Percentiles rank a stretch among this genome's conserved stretches.
phyloP scores from a whole-genome alignment of 257 asterid species.

The Apocynum venetum region DNA sequence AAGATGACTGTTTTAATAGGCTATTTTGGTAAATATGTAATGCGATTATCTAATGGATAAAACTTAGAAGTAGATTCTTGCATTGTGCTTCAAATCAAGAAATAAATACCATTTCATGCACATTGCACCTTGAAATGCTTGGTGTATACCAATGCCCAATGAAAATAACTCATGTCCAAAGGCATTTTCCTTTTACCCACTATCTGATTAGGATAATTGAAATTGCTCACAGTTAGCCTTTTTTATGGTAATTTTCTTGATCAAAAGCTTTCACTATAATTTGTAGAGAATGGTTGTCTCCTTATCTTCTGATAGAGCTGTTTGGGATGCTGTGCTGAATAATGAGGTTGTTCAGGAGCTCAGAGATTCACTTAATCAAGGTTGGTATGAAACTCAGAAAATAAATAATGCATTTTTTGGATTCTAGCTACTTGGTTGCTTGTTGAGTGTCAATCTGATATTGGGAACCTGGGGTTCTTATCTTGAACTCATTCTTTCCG shows the following conservation, averaged over 20 bases:
- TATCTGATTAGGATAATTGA: too few species aligned
- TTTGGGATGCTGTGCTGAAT: conserved; percentile 77
- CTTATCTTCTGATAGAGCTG: conserved; percentile 63
- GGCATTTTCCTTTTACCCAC: background rate
- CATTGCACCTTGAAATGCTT: background rate
- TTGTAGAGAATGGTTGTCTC: conserved; percentile 66
- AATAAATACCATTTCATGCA: background rate
- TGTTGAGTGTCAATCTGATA: background rate
- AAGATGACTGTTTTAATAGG: too few species aligned
- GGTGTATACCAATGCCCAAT: background rate
- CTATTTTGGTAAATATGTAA: too few species aligned
- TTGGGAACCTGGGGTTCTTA: background rate
- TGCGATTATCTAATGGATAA: background rate
- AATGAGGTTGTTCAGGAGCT: conserved; percentile 66
- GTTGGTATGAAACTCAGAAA: conserved; percentile 20
- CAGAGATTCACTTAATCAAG: conserved; percentile 44
- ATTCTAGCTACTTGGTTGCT: background rate
- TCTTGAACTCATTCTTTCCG: background rate
- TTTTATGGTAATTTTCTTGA: background rate
- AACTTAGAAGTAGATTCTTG: background rate
- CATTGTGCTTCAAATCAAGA: background rate
- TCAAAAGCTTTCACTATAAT: background rate
- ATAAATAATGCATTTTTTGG: background rate
- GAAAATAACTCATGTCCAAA: background rate
- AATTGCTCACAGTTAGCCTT: background rate